Base-by-base conservation (phyloP, 2,329 filamentous ascomycete species). In the Penicillium sp. region DNA sequence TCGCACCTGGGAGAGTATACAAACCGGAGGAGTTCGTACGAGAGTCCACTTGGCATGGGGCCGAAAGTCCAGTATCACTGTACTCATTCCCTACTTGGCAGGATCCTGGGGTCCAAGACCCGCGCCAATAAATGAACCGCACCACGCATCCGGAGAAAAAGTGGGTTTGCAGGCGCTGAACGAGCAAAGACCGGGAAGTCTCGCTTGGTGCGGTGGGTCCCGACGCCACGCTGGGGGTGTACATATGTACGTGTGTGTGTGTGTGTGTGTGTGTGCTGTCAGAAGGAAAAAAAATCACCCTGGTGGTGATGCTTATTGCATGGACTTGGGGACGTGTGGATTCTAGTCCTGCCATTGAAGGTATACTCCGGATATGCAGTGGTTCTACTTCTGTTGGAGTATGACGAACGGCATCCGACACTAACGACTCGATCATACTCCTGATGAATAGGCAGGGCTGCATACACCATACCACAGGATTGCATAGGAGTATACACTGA, bases 121-220 rank as follows among this genome's bases (percentile, higher is more conserved):
- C 20, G 23, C 41, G 45, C 48, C 52, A 53, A 55, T 55, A 18
- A 55, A 27, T 55, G 20, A 55, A 27, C 27, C 43, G 5, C 26
- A 28, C 29, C 36, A 39, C 29, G 21, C 48, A 41, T 52, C 50
- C 44, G 50, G 50, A 55, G 52, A 54, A 50, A 54, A 54, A 55
- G 50, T 46, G 44, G 48, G 31, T 26, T 48, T n/a, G 42, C 41
- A 53, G 51, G 46, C 44, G 53, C 52, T 50, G 53, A 51, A 41
- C 31, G 48, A 38, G 25, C 30, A 27, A 39, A 39, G 20, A 45
- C 25, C 10, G 25, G 25, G 10, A 47, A 54, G 50, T 54, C 42
- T 53, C 52, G 52, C 46, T 53, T 53, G 45, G 37, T 36, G n/a
- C n/a, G 19, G 50, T 51, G 50, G 48, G 48, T 54, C 50, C 32